A percentile compares a stretch with the other conserved stretches of the same genome.
These are phyloP conservation scores for Kwoniella shivajii DNA, from an alignment of 1,284 basidiomycete species.

Conservation along the genomic window DNA sequence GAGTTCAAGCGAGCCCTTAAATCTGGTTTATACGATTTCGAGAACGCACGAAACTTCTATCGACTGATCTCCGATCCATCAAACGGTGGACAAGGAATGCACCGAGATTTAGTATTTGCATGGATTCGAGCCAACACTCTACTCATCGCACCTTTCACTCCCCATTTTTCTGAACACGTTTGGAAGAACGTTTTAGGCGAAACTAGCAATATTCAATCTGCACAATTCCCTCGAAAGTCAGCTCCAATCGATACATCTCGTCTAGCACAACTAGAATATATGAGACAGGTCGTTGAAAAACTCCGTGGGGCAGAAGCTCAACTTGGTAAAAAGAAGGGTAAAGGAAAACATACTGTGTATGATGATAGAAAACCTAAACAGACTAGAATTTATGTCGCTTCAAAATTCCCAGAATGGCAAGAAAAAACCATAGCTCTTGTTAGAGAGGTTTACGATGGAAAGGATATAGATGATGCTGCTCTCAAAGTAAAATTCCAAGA, in stretches of 20 bases:
- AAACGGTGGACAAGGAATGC: constrained; percentile 73
- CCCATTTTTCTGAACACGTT: constrained; percentile 93
- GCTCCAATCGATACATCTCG: constrained; percentile 58
- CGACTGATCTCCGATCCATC: constrained; percentile 82
- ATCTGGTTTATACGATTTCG: constrained; percentile 94
- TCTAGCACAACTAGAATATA: constrained; percentile 74
- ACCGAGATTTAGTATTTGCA: constrained; percentile 69
- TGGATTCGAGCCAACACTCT: constrained; percentile 84
- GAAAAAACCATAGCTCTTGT: constrained; percentile 76
- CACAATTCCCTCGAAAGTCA: constrained; percentile 60
- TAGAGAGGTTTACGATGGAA: constrained; percentile 67
- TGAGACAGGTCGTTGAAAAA: constrained; percentile 55
- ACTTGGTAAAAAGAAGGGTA: constrained; percentile 66
- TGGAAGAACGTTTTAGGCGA: constrained; percentile 77
- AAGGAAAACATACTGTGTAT: constrained; percentile 56
- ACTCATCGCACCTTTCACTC: constrained; percentile 84
- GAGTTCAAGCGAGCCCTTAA: constrained; percentile 96
- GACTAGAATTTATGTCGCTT: constrained; percentile 86
- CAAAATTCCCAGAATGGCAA: constrained; percentile 92
- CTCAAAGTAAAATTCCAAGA: constrained; percentile 70
- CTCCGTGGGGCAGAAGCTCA: constrained; percentile 86
- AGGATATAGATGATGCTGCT: constrained; percentile 77
- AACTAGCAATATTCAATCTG: constrained; percentile 75
- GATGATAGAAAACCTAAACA: constrained; percentile 83
- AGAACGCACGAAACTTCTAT: constrained; percentile 92